These are phyloP conservation scores for Carpinus fangiana DNA, from an alignment of 306 rosid species.

Conservation along the genomic window DNA sequence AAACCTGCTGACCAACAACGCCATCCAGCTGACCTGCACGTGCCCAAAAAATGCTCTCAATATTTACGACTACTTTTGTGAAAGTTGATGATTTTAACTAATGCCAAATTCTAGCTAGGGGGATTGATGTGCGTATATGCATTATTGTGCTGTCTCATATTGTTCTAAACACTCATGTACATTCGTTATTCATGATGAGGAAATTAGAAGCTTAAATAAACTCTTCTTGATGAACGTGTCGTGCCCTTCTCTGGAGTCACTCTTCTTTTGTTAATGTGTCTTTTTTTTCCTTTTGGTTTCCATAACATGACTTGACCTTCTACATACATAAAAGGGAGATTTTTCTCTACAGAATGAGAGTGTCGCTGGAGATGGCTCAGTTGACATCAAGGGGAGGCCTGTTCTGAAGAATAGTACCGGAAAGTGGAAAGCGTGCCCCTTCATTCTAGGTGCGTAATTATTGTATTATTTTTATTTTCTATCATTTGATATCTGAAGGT, in stretches of 20 bases:
- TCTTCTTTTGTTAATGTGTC: not conserved
- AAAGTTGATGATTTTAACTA: no score
- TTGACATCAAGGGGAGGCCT: constrained; percentile 49
- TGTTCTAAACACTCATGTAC: no score
- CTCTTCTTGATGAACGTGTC: no score
- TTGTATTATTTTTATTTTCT: constrained; percentile 10
- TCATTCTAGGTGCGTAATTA: constrained; percentile 41
- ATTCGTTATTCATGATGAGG: not conserved
- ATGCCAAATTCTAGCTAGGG: no score
- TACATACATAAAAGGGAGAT: not conserved
- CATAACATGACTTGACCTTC: not conserved
- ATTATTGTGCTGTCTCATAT: no score
- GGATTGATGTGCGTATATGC: no score
- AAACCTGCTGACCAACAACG: no score
- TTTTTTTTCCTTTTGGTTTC: not conserved
- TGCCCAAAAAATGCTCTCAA: no score
- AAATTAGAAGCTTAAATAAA: not conserved
- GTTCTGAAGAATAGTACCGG: constrained; percentile 53
- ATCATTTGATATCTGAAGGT: constrained; percentile 1
- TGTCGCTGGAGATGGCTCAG: constrained; percentile 57
- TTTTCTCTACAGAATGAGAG: constrained; percentile 31
- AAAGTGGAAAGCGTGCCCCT: constrained; percentile 64
- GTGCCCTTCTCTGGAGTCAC: not conserved
- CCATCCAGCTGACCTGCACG: no score
- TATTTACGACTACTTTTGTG: no score